phyloP scores from a whole-genome alignment of 1,139 yeast species.

The Yamadazyma atmosphaerica region DNA sequence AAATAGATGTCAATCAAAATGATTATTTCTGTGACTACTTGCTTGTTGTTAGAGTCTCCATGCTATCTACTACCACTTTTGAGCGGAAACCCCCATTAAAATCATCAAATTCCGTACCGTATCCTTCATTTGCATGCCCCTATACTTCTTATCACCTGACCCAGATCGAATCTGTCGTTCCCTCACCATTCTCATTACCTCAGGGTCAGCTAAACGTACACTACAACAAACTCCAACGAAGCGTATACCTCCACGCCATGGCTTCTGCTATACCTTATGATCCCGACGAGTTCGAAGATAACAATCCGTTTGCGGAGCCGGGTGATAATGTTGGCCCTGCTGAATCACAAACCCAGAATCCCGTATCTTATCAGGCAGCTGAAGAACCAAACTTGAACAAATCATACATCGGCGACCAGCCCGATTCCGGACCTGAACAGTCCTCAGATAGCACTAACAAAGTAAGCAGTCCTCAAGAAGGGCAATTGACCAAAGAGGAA shows the following conservation, averaged over 20 bases:
- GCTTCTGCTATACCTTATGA: constrained; percentile 60
- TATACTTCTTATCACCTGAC: too few species aligned
- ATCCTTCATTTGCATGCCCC: too few species aligned
- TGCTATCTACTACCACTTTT: too few species aligned
- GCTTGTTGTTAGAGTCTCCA: too few species aligned
- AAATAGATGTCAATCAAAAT: too few species aligned
- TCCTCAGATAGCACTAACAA: constrained; percentile 4
- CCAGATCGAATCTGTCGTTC: too few species aligned
- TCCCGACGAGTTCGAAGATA: constrained; percentile 65
- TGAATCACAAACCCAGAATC: too few species aligned
- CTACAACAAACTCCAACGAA: too few species aligned
- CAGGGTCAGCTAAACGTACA: neutral
- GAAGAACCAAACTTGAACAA: neutral
- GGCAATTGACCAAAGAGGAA: constrained; percentile 36
- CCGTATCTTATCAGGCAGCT: neutral
- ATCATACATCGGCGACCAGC: neutral
- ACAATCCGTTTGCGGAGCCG: constrained; percentile 59
- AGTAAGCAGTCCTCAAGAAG: constrained; percentile 11
- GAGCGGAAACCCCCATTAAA: too few species aligned
- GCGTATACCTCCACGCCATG: constrained; percentile 36
- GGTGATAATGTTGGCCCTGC: constrained; percentile 7
- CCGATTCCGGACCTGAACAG: neutral
- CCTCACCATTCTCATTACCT: neutral
- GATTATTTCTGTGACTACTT: too few species aligned
- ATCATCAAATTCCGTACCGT: too few species aligned